Percentiles rank a stretch among this genome's conserved stretches.
These are phyloP conservation scores for Hylodesmum podocarpum DNA, from an alignment of 306 rosid species.

Conservation along the genomic window DNA sequence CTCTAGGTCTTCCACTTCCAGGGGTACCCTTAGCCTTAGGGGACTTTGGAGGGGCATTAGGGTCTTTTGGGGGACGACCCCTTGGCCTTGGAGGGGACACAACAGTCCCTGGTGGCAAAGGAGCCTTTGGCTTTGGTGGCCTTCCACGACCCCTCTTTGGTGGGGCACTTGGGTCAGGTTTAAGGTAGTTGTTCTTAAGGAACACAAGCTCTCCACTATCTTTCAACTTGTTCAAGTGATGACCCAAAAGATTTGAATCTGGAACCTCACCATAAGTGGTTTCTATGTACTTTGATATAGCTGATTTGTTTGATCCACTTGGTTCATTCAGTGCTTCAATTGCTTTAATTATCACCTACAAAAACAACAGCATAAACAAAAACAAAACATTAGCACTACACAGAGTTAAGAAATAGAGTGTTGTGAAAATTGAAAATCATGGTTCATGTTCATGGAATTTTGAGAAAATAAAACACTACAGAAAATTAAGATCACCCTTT, in stretches of 20 bases:
- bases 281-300: conserved; percentile 71
- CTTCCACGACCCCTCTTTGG: conserved; percentile 88
- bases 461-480: neutral
- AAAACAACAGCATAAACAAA: no score
- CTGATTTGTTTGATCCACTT: conserved; percentile 67
- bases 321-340: conserved; percentile 53
- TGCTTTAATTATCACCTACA: conserved; percentile 72
- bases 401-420: neutral
- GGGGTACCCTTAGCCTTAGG: conserved; percentile 44
- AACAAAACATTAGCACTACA: neutral
- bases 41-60: conserved; percentile 56
- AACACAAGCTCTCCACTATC: conserved; percentile 71
- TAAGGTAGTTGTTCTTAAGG: conserved; percentile 69
- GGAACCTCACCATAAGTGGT: conserved; percentile 67
- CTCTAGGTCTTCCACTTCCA: conserved; percentile 67
- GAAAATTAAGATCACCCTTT: neutral
- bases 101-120: conserved; percentile 16
- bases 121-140: conserved; percentile 71
- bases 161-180: conserved; percentile 65
- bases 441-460: neutral
- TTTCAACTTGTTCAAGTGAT: conserved; percentile 71
- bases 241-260: conserved; percentile 43
- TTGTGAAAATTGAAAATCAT: neutral
- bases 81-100: conserved; percentile 52
- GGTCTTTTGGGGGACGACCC: conserved; percentile 86